Conservation (phyloP, 148 eudicot genomes). For the Beta vulgaris region DNA sequence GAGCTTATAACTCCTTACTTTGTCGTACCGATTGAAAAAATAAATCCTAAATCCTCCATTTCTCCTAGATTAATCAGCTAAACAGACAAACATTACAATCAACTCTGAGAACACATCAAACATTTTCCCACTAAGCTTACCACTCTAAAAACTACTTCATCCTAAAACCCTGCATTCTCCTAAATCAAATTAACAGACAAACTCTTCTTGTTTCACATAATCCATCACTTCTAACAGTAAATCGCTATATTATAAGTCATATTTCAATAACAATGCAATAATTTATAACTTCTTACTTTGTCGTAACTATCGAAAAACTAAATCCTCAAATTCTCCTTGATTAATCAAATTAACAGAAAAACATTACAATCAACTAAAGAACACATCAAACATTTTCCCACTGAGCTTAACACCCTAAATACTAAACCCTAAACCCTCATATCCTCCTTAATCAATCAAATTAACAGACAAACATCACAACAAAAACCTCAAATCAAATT, state of each 20-base stretch:
- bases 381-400: neutral
- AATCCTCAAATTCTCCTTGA: too few relatives aligned
- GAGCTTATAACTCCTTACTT: neutral
- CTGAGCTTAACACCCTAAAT: neutral
- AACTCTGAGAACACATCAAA: neutral
- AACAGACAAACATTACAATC: neutral
- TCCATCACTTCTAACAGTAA: neutral
- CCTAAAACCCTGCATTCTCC: neutral
- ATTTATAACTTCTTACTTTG: too few relatives aligned
- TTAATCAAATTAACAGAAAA: too few relatives aligned
- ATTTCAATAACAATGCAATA: neutral
- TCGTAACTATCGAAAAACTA: too few relatives aligned
- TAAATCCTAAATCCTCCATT: too few relatives aligned
- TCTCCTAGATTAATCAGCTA: too few relatives aligned
- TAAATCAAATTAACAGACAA: neutral
- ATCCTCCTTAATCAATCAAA: neutral
- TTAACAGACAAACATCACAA: neutral
- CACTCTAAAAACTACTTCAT: too few relatives aligned
- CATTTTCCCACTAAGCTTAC: neutral
- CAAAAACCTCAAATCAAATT: neutral
- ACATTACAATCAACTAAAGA: neutral
- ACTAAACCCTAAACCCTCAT: neutral
- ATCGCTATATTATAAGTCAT: neutral
- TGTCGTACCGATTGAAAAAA: too few relatives aligned
- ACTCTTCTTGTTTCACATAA: neutral